Percentiles rank a stretch among this genome's conserved stretches.
Conservation (phyloP, 169 alveolate species). For the Plasmodium coatneyi region DNA sequence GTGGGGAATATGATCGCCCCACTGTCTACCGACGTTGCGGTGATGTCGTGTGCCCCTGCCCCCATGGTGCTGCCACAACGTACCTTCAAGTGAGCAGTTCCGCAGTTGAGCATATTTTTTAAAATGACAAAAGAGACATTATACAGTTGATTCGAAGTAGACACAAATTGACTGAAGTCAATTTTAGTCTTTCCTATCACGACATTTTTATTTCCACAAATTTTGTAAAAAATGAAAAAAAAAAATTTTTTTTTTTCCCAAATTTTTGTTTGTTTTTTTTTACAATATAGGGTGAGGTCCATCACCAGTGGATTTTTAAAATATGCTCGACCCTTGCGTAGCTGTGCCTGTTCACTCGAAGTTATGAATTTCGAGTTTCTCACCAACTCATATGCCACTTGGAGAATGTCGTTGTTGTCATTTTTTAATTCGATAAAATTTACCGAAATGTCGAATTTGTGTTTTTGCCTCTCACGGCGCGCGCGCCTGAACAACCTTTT, state of each 20-base stretch:
- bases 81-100: not conserved
- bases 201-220: not conserved
- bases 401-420: no score
- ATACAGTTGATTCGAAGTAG: not conserved
- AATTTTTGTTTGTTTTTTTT: conserved; percentile 2
- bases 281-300: no score
- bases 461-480: no score
- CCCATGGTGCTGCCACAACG: not conserved
- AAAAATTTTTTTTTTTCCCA: not conserved
- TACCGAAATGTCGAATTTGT: no score
- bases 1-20: not conserved
- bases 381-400: no score
- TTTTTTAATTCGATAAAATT: no score
- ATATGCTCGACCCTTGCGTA: no score
- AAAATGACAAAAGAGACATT: not conserved
- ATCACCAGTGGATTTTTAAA: no score
- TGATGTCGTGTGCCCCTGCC: not conserved
- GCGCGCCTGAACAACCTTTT: no score
- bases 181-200: conserved; percentile 14
- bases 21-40: not conserved
- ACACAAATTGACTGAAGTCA: not conserved
- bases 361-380: no score
- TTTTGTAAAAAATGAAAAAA: not conserved
- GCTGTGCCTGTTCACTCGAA: no score
- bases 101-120: not conserved